phyloP scores from a whole-genome alignment of 116 monocot genomes.

The Zostera marina region DNA sequence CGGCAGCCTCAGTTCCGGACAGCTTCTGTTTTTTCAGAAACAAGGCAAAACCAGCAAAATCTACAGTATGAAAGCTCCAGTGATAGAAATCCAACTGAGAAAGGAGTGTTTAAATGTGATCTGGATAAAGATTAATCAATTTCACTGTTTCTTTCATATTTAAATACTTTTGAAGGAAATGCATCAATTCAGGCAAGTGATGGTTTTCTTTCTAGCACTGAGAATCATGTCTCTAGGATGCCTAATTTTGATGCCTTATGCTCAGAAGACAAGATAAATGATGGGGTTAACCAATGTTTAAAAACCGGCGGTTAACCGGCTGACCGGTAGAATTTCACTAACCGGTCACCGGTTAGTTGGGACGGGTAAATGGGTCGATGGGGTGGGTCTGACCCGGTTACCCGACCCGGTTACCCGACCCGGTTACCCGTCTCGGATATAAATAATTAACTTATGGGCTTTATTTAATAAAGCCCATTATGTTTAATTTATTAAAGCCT shows the following conservation, averaged over 20 bases:
- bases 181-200: slow-evolving; percentile 15
- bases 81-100: slow-evolving; percentile 12
- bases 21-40: slow-evolving; percentile 27
- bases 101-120: slow-evolving; percentile 14
- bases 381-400: too few relatives aligned
- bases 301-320: too few relatives aligned
- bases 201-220: slow-evolving; percentile 15
- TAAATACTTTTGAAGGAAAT: slow-evolving; percentile 32
- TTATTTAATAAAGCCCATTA: too few relatives aligned
- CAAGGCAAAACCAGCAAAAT: slow-evolving; percentile 19
- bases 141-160: slow-evolving; percentile 64
- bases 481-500: too few relatives aligned
- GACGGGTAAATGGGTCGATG: too few relatives aligned
- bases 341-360: too few relatives aligned
- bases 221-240: slow-evolving; percentile 8
- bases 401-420: too few relatives aligned
- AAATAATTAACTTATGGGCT: too few relatives aligned
- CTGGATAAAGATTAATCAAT: slow-evolving; percentile 36
- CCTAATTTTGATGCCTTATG: slow-evolving; percentile 16
- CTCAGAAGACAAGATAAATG: slow-evolving; percentile 7
- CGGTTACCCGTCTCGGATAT: too few relatives aligned
- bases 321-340: too few relatives aligned
- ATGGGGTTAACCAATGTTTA: too few relatives aligned
- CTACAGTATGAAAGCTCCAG: slow-evolving; percentile 9
- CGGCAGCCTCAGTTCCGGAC: too few relatives aligned